A percentile compares a stretch with the other conserved stretches of the same genome.
phyloP scores from a whole-genome alignment of 352 stramenopile genomes.

The Globisporangium echinulatum region DNA sequence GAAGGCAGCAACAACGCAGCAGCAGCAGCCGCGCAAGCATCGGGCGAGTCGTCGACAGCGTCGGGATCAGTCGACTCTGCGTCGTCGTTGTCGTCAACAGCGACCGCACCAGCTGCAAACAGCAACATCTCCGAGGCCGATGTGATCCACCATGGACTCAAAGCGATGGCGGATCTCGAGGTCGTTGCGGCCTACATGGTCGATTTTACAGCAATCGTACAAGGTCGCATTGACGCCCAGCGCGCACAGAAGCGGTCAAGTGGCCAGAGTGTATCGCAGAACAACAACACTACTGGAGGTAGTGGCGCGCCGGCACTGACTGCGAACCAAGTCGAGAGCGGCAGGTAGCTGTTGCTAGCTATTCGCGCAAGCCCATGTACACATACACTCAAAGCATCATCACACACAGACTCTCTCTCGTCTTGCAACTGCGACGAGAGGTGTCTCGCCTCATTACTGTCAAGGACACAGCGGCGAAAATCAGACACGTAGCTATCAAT shows the following conservation, averaged over 20 bases:
- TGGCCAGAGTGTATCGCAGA: conserved; percentile 15
- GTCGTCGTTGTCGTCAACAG: conserved; percentile 8
- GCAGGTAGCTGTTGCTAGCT: no score
- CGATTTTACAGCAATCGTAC: conserved; percentile 86
- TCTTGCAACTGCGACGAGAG: no score
- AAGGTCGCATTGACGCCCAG: conserved; percentile 63
- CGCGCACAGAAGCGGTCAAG: conserved; percentile 56
- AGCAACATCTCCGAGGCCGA: conserved; percentile 72
- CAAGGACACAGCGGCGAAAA: no score
- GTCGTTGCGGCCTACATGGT: conserved; percentile 92
- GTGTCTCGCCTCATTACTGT: no score
- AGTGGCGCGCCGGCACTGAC: conserved; percentile 3
- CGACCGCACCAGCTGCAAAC: conserved; percentile 5
- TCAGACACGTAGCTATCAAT: no score
- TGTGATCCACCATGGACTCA: conserved; percentile 78
- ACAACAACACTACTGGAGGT: background rate
- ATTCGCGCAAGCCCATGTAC: no score
- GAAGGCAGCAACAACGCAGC: conserved; percentile 42
- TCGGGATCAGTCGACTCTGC: conserved; percentile 2
- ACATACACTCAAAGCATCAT: no score
- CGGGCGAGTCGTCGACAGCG: conserved; percentile 6
- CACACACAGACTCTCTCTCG: no score
- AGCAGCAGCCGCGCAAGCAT: conserved; percentile 12
- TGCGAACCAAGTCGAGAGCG: background rate
- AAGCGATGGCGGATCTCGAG: conserved; percentile 87